Evolutionary conservation across 495 filamentous ascomycete genomes (phyloP).

Genomic region (Amphirosellinia nigrospora): DNA sequence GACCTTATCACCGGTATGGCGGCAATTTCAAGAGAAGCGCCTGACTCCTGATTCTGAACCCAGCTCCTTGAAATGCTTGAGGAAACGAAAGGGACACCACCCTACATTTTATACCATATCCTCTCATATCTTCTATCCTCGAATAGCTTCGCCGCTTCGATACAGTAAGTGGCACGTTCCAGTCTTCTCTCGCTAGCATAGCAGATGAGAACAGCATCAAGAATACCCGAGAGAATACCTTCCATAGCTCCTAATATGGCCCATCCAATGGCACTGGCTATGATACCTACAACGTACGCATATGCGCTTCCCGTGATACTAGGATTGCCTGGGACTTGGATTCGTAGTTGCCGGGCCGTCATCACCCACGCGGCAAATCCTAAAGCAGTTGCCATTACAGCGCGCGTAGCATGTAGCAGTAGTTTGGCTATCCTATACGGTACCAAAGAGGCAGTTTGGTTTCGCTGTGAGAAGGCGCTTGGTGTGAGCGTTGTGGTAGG

Average conservation of each 20-base stretch:
- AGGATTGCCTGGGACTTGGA: constrained; percentile 55
- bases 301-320: constrained; percentile 83
- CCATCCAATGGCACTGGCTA: constrained; percentile 94
- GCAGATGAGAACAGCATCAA: constrained; percentile 91
- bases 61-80: constrained; percentile 24
- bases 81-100: constrained; percentile 7
- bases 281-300: constrained; percentile 90
- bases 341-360: constrained; percentile 73
- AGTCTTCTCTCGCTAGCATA: constrained; percentile 87
- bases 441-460: constrained; percentile 50
- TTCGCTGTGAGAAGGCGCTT: constrained; percentile 59
- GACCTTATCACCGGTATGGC: not conserved
- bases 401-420: constrained; percentile 85
- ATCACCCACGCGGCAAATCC: constrained; percentile 98
- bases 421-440: constrained; percentile 91
- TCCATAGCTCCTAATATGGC: constrained; percentile 94
- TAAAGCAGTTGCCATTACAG: constrained; percentile 85
- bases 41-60: constrained; percentile 14
- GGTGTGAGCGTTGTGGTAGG: constrained; percentile 68
- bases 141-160: constrained; percentile 85
- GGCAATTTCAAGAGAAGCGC: constrained; percentile 30
- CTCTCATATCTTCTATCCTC: constrained; percentile 58
- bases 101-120: constrained; percentile 39
- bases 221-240: constrained; percentile 86
- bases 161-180: constrained; percentile 77